phyloP scores from a whole-genome alignment of 139 green algal genomes.

The Protoeuglena noctilucae region DNA sequence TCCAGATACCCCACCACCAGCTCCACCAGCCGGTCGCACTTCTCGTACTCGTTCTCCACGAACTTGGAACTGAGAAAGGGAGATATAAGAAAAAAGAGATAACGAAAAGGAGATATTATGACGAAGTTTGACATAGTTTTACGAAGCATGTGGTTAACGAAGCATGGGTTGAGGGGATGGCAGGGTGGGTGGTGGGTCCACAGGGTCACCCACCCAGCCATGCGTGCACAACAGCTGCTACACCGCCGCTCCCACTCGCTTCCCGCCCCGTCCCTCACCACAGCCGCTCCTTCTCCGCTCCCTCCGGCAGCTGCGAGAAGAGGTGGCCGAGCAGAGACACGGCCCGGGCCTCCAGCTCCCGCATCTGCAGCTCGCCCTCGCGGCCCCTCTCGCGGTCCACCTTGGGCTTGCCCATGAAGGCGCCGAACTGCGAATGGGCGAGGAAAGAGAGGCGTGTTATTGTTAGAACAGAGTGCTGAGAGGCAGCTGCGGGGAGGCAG shows the following conservation, averaged over 20 bases:
- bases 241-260: too few species aligned
- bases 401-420: conserved; percentile 89
- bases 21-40: conserved; percentile 88
- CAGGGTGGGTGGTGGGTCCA: too few species aligned
- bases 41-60: conserved; percentile 92
- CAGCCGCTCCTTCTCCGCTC: conserved; percentile 1
- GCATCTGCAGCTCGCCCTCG: conserved; percentile 16
- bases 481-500: background rate
- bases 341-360: conserved; percentile 68
- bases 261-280: too few species aligned
- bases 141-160: too few species aligned
- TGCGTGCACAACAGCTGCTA: too few species aligned
- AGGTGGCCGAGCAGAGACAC: conserved; percentile 70
- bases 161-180: too few species aligned
- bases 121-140: too few species aligned
- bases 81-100: background rate
- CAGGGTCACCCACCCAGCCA: too few species aligned
- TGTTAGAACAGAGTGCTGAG: conserved; percentile 19
- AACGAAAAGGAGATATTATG: too few species aligned
- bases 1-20: conserved; percentile 21
- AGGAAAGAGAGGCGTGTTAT: conserved; percentile 14
- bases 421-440: conserved; percentile 73
- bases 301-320: conserved; percentile 9
- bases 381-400: conserved; percentile 23
- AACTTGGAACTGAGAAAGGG: conserved; percentile 60